phyloP scores from a whole-genome alignment of 495 filamentous ascomycete genomes.

The Aeminium ludgeri region DNA sequence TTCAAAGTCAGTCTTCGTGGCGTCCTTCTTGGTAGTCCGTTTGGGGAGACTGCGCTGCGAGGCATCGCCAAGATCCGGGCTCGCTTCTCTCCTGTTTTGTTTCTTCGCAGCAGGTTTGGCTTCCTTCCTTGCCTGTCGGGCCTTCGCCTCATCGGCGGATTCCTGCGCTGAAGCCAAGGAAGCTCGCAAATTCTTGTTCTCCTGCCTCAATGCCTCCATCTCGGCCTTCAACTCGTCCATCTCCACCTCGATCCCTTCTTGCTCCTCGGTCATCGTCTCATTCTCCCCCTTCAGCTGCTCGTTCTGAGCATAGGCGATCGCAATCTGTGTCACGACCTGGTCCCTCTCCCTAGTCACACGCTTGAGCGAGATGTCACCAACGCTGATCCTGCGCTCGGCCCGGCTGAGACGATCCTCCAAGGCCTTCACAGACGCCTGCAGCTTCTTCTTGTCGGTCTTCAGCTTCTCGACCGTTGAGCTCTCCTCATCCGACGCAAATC shows the following conservation, averaged over 20 bases:
- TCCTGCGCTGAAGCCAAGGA: not conserved
- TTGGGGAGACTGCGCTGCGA: too few relatives aligned
- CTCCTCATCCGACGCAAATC: conserved; percentile 29
- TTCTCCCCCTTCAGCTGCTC: conserved; percentile 41
- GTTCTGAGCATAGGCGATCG: conserved; percentile 42
- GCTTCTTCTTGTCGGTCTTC: conserved; percentile 38
- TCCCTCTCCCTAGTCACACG: conserved; percentile 48
- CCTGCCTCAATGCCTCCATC: not conserved
- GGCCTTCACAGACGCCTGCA: conserved; percentile 40
- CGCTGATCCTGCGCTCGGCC: conserved; percentile 39
- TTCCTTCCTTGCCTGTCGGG: not conserved
- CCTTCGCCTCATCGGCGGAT: too few relatives aligned
- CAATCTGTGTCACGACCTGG: conserved; percentile 45
- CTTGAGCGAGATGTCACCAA: conserved; percentile 42
- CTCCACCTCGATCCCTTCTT: not conserved
- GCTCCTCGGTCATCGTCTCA: conserved; percentile 10
- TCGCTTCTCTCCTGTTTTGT: not conserved
- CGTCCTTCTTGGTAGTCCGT: too few relatives aligned
- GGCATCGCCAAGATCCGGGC: too few relatives aligned
- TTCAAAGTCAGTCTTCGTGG: too few relatives aligned
- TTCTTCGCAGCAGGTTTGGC: not conserved
- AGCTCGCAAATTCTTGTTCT: not conserved
- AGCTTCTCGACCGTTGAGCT: conserved; percentile 19
- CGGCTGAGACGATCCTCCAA: conserved; percentile 42
- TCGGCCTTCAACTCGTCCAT: not conserved